A percentile compares a stretch with the other conserved stretches of the same genome.
These are phyloP conservation scores for Claviceps sp. DNA, from an alignment of 2,329 filamentous ascomycete species.

Conservation along the genomic window DNA sequence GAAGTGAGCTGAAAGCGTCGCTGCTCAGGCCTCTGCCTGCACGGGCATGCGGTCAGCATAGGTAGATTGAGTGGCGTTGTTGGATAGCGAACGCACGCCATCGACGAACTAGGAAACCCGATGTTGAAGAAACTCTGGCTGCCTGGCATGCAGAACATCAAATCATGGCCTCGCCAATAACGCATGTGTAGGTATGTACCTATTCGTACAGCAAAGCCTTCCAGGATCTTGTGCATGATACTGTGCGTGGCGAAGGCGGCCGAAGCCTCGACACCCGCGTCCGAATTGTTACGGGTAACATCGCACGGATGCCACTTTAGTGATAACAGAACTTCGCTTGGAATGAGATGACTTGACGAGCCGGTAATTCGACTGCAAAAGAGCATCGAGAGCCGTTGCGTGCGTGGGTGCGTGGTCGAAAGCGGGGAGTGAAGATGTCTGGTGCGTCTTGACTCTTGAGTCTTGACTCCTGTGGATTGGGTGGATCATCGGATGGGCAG, in stretches of 20 bases:
- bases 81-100: neutral
- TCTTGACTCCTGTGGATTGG: neutral
- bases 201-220: neutral
- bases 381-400: neutral
- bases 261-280: neutral
- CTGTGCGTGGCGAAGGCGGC: neutral
- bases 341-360: neutral
- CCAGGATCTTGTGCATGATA: neutral
- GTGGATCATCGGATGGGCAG: neutral
- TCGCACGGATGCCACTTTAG: neutral
- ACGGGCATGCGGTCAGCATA: neutral
- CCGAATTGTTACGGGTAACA: neutral
- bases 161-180: neutral
- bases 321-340: too few relatives aligned
- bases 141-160: neutral
- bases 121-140: neutral
- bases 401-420: neutral
- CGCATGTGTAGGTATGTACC: neutral
- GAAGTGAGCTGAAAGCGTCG: neutral
- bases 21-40: neutral
- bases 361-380: neutral
- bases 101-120: constrained; percentile 3
- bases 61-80: neutral
- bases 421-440: neutral
- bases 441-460: neutral